These are phyloP conservation scores for Ziziphus jujuba DNA, from an alignment of 306 rosid species.

Conservation along the genomic window DNA sequence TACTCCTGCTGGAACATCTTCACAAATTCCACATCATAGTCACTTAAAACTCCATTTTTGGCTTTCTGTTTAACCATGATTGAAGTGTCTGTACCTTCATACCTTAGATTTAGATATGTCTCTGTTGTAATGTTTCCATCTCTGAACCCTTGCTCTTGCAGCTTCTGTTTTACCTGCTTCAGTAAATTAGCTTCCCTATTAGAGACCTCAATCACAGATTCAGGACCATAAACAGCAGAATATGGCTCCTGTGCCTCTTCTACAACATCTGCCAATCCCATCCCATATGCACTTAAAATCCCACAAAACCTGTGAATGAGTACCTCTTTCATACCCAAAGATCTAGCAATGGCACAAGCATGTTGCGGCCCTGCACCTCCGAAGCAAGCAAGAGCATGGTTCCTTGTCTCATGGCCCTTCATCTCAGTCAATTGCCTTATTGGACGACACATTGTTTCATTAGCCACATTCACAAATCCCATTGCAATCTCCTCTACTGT, in stretches of 20 bases:
- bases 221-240: slow-evolving; percentile 62
- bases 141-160: slow-evolving; percentile 71
- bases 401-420: slow-evolving; percentile 95
- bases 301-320: slow-evolving; percentile 88
- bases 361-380: slow-evolving; percentile 99
- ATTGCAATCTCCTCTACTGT: slow-evolving; percentile 76
- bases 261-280: slow-evolving; percentile 97
- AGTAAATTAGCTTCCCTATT: slow-evolving; percentile 58
- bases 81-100: slow-evolving; percentile 94
- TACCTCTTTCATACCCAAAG: slow-evolving; percentile 91
- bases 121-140: slow-evolving; percentile 64
- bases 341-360: slow-evolving; percentile 95
- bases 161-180: slow-evolving; percentile 65
- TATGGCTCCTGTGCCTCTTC: slow-evolving; percentile 95
- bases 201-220: slow-evolving; percentile 60
- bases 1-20: slow-evolving; percentile 81
- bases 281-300: slow-evolving; percentile 92
- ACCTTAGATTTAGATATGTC: slow-evolving; percentile 83
- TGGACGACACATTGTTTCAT: slow-evolving; percentile 97
- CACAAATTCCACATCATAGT: slow-evolving; percentile 68
- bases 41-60: slow-evolving; percentile 41
- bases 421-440: slow-evolving; percentile 93
- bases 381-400: slow-evolving; percentile 96
- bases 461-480: slow-evolving; percentile 92
- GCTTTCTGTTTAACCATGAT: slow-evolving; percentile 69